Evolutionary conservation across 2,329 filamentous ascomycete genomes (phyloP), one percentile per base, ranked within the genome.

Genomic region (Fusarium sp.): DNA sequence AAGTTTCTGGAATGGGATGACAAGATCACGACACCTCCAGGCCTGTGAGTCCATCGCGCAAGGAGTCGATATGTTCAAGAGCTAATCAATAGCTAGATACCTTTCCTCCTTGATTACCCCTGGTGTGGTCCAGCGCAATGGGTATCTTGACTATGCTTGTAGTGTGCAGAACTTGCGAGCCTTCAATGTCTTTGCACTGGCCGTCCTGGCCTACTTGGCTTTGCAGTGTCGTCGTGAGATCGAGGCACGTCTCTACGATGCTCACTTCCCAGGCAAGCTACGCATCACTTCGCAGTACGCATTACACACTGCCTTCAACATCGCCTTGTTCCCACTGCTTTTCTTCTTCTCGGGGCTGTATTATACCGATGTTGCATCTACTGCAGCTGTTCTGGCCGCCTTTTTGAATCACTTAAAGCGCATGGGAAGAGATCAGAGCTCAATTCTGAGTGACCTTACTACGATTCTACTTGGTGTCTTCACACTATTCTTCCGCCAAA

Each of bases 281-380:
- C 65, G 54, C 10, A 25, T 67, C 6, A 76, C 80, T 24, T 85
- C 84, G 1, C 59, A 79, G 32, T 83, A 84, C 73, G 76, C 83
- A 6, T 77, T 87, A 27, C 89, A 93, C 72, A 90, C 89, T 0
- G 92, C 91, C 5, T 76, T 96, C 71, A 97, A 98, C 72, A 88
- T 97, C 43, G 89, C 89, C 20, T 83, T 97, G 0, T 98, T 98
- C 68, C 96, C 96, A 0, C 89, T 95, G 1, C 79, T 99, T 1
- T 98, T 97, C 85, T 99, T 99, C 86, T 99, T 99, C 80, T 96
- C 94, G 0, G 94, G 89, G 0, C 84, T 99, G 10, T 99, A 97
- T 80, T 99, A 99, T 79, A 99, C 96, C 0, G 96, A 99, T 79
- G 87, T 98, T 5, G 85, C 92, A 53, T 97, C 95, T 0, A 92